Base-by-base conservation (phyloP, 768 basidiomycete species). In the Sarcomyxa edulis region DNA sequence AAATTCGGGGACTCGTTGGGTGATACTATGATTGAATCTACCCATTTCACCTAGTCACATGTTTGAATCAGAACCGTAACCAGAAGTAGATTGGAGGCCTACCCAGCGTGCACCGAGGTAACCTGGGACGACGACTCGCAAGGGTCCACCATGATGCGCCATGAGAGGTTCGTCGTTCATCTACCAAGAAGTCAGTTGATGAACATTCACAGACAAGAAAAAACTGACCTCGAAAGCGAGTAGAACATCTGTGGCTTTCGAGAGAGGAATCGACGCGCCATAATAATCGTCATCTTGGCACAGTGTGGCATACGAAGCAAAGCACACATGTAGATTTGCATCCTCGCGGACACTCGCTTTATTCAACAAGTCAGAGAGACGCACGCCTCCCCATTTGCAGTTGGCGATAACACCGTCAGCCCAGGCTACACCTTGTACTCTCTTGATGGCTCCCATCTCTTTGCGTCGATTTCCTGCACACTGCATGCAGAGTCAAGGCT, bases 361-460 rank as follows among this genome's bases (percentile, higher is more conserved):
- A 7, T 64, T 57, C 42, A 87, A 67, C 20, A 85, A 48, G 39
- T 84, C 75, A 15, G 73, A 64, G 7, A 87, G 56, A 0, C 67
- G 63, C 1, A 73, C 71, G 11, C 84, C 84, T 3, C 68, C 67
- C 84, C 84, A 87, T 41, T 60, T 65, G 48, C 73, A 75, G 53
- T 86, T 86, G 40, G 76, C 75, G 32, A 82, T 74, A n/a, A 79
- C 80, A 14, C 79, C 84, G 41, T 80, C 77, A 15, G 65, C 65
- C 81, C 81, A 84, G 3, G 66, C 68, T 16, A 84, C 70, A 6
- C 81, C 81, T 25, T 73, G 59, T 0, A 81, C 80, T 0, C 66
- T 61, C 40, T 75, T 78, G 27, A 72, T 67, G 6, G 62, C 58
- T 6, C 71, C 73, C 80, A 82, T 82, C 58, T 78, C 77, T 36